Evolutionary conservation across 2,329 filamentous ascomycete species (phyloP).

Genomic region (Leptographium flavum): DNA sequence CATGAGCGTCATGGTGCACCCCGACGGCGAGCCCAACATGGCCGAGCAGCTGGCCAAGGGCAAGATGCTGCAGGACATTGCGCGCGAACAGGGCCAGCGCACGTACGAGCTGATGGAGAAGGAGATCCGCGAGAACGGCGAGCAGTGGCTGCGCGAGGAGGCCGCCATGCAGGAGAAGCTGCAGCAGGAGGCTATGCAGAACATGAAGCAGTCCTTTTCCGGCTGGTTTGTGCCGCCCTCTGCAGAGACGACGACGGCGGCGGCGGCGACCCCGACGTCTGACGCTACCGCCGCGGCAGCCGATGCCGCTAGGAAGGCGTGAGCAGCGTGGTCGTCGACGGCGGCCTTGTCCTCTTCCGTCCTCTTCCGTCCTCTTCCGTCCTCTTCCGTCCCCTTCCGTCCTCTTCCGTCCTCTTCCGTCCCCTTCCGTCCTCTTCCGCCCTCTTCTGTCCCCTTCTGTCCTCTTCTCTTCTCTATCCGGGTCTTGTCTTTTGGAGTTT

Average conservation of each 20-base stretch:
- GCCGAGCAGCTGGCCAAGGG: conserved; percentile 73
- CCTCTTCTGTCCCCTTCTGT: no score
- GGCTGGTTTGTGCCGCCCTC: conserved; percentile 33
- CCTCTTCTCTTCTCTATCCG: no score
- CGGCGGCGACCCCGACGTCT: not conserved
- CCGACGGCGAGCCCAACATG: conserved; percentile 55
- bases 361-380: no score
- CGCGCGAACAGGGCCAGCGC: conserved; percentile 78
- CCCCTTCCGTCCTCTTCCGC: no score
- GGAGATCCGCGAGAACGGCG: conserved; percentile 84
- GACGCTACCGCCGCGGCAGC: no score
- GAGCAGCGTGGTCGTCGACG: not conserved
- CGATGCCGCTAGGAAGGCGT: no score
- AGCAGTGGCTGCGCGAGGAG: conserved; percentile 93
- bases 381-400: no score
- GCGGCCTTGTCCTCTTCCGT: not conserved
- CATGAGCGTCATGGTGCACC: conserved; percentile 44
- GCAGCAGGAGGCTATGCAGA: conserved; percentile 81
- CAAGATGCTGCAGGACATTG: conserved; percentile 94
- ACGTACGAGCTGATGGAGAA: conserved; percentile 82
- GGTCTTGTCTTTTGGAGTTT: no score
- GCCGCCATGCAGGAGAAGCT: conserved; percentile 75
- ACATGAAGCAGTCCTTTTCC: conserved; percentile 69
- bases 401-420: no score
- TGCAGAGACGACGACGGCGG: not conserved